These are phyloP conservation scores for Albizia julibrissin DNA, from an alignment of 306 rosid genomes.

Conservation along the genomic window DNA sequence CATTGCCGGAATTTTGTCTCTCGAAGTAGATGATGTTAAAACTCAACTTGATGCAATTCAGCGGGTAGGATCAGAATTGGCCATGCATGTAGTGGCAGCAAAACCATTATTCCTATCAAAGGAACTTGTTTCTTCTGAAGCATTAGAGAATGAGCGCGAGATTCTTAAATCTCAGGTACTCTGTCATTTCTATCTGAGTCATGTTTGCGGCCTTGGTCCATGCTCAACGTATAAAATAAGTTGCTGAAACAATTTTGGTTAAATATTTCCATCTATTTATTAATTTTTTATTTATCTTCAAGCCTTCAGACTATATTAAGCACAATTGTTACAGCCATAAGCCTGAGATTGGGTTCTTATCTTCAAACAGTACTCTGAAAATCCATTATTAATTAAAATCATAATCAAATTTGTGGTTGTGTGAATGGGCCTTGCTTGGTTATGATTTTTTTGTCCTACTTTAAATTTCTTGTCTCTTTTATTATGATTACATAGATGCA, in stretches of 20 bases:
- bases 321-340: conserved; percentile 3
- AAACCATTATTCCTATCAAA: conserved; percentile 85
- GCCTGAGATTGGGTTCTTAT: conserved; percentile 3
- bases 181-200: conserved; percentile 12
- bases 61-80: conserved; percentile 83
- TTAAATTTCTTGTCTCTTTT: neutral
- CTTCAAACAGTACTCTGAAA: conserved; percentile 15
- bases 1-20: conserved; percentile 89
- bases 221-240: neutral
- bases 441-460: neutral
- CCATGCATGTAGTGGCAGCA: conserved; percentile 94
- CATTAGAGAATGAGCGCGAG: conserved; percentile 75
- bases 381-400: neutral
- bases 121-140: conserved; percentile 82
- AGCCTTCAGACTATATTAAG: neutral
- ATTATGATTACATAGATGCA: neutral
- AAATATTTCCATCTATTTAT: neutral
- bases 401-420: neutral
- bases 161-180: conserved; percentile 91
- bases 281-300: neutral
- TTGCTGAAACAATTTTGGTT: neutral
- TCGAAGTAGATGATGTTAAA: conserved; percentile 67
- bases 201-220: neutral
- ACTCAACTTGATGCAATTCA: conserved; percentile 64
- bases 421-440: neutral